Evolutionary conservation across 768 basidiomycete genomes (phyloP), one percentile per base, ranked within the genome.

Genomic region (Amanita phalloides): DNA sequence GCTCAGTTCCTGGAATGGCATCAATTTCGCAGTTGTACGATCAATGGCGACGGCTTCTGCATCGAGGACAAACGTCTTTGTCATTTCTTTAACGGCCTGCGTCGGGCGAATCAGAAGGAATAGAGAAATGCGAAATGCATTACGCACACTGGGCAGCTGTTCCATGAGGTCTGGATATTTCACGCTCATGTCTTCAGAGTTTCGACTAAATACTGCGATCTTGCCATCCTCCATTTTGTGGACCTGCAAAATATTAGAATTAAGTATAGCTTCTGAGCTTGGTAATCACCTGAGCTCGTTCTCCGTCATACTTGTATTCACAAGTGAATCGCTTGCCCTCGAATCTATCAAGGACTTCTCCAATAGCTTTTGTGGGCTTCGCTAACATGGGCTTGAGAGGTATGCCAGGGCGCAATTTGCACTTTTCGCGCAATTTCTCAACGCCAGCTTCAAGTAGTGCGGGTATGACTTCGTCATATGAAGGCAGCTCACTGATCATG

Each of bases 241-340:
- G 2, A 95, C 86, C 82, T 87, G 57, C 33, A n/a, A 33, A 20
- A 26, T 21, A 7, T 54, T 20, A 54, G 44, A 32, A 54, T 33
- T 21, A 44, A 9, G 10, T 28, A 44, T 23, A 30, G 6, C 3
- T 30, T 20, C n/a, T 7, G 13, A 4, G 41, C 17, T 48, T 3
- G 13, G 39, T 33, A 3, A 67, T 33, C 41, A 84, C 87, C 71
- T 97, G 94, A 13, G 96, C 96, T 44, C 96, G 84, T 65, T 99
- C 96, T 6, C 96, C 96, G 57, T 99, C 96, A 58, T 99, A 99
- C 67, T 99, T 99, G 69, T 99, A 99, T 71, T 99, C 96, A 68
- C 94, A 98, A 7, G 96, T 97, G 64, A 99, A 98, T 49, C 76
- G 79, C 67, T 93, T 94, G 61, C 82, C 84, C 66, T 99, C 96